Conservation (phyloP, 2,329 filamentous ascomycete species). For the Plectosphaerella cucumerina region DNA sequence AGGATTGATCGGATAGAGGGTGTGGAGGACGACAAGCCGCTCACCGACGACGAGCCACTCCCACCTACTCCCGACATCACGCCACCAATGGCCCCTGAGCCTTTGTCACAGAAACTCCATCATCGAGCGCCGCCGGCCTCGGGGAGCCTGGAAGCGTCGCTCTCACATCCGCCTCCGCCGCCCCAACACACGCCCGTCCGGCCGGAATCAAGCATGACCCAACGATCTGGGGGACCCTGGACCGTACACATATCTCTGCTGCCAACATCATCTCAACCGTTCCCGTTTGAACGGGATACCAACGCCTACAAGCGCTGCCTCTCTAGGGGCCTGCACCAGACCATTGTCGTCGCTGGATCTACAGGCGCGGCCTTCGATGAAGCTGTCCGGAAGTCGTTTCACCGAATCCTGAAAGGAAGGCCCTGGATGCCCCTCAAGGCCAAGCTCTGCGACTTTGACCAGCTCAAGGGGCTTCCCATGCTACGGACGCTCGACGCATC, state of each 20-base stretch:
- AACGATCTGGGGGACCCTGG: constrained; percentile 34
- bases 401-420: constrained; percentile 42
- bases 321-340: constrained; percentile 55
- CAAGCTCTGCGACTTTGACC: constrained; percentile 51
- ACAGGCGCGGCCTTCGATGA: constrained; percentile 43
- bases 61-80: constrained; percentile 1
- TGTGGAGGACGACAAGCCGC: constrained; percentile 12
- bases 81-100: neutral
- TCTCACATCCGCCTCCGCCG: neutral
- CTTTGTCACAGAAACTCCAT: too few species aligned
- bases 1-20: constrained; percentile 47
- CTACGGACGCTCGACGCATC: constrained; percentile 45
- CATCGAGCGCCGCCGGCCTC: too few species aligned
- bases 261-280: constrained; percentile 47
- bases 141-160: too few species aligned
- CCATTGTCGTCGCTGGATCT: constrained; percentile 48
- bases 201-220: constrained; percentile 1
- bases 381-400: constrained; percentile 47
- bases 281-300: constrained; percentile 59
- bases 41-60: constrained; percentile 4
- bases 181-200: neutral
- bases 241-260: constrained; percentile 58
- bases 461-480: constrained; percentile 54
- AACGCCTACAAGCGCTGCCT: constrained; percentile 57
- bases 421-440: constrained; percentile 57